Evolutionary conservation across 768 basidiomycete genomes (phyloP).

Genomic region (Calocera cornea): DNA sequence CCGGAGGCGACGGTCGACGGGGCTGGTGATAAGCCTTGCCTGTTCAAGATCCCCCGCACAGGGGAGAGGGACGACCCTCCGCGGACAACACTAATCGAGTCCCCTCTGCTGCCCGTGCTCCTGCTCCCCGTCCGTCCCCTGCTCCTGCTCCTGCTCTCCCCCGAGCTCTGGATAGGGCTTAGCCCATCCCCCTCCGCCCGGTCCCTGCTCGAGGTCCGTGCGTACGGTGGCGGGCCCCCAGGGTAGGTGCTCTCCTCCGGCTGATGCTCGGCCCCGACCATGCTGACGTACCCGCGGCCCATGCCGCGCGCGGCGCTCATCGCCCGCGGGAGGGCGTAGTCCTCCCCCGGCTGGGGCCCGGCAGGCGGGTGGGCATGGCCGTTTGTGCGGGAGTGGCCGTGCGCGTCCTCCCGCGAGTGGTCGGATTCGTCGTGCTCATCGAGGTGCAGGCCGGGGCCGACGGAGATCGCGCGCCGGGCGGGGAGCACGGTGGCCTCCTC

Average conservation of each 20-base stretch:
- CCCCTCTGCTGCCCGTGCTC: conserved; percentile 14
- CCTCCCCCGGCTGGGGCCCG: conserved; percentile 10
- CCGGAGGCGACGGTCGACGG: neutral
- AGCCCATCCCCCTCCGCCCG: neutral
- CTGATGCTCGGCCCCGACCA: neutral
- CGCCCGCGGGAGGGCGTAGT: neutral
- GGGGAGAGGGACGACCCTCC: neutral
- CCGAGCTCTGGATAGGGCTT: neutral
- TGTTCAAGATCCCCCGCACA: neutral
- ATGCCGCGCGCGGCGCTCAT: neutral
- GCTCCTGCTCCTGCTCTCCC: conserved; percentile 16
- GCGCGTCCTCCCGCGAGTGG: neutral
- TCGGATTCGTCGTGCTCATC: conserved; percentile 12
- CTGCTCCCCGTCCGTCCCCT: conserved; percentile 25
- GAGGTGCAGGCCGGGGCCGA: conserved; percentile 15
- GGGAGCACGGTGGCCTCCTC: conserved; percentile 5
- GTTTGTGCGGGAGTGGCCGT: neutral
- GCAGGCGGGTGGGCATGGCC: conserved; percentile 3
- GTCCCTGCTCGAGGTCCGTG: neutral
- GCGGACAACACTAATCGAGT: neutral
- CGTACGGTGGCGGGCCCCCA: neutral
- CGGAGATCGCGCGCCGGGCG: conserved; percentile 12
- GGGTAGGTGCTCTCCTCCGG: neutral
- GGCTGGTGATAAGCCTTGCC: neutral
- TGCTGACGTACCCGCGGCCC: neutral